Percentiles rank a stretch among this genome's conserved stretches.
Conservation (phyloP, 2,329 filamentous ascomycete genomes). For the Colletotrichum tanaceti region DNA sequence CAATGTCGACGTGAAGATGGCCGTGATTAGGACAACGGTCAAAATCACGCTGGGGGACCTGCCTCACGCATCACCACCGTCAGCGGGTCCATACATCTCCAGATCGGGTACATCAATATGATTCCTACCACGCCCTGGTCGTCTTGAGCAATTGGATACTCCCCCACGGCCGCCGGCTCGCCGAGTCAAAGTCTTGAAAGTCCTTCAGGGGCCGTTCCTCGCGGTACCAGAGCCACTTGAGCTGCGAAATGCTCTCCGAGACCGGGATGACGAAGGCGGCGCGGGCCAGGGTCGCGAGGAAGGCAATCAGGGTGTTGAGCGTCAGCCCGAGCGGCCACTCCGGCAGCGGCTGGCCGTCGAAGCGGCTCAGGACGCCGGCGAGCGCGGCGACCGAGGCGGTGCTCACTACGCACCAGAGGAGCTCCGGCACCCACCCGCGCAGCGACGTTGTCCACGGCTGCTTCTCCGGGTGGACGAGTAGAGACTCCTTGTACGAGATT, state of each 20-base stretch:
- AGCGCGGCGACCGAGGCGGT: conserved; percentile 16
- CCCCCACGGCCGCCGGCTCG: conserved; percentile 41
- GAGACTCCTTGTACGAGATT: neutral
- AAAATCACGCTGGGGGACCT: conserved; percentile 12
- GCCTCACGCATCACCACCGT: neutral
- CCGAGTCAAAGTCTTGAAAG: conserved; percentile 44
- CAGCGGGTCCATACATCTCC: too few relatives aligned
- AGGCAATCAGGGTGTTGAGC: conserved; percentile 46
- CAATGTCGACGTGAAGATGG: conserved; percentile 26
- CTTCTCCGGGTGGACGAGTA: neutral
- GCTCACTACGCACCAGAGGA: conserved; percentile 8
- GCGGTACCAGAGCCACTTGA: conserved; percentile 46
- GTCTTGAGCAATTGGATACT: conserved; percentile 28
- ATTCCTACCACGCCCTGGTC: conserved; percentile 22
- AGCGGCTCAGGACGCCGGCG: neutral
- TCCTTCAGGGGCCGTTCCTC: conserved; percentile 40
- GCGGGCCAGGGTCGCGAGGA: conserved; percentile 45
- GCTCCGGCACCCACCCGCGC: conserved; percentile 7
- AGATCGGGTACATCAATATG: neutral
- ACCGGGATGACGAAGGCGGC: conserved; percentile 44
- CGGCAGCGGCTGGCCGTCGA: conserved; percentile 4
- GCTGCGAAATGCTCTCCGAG: conserved; percentile 44
- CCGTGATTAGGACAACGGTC: conserved; percentile 1
- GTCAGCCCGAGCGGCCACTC: conserved; percentile 44
- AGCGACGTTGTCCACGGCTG: conserved; percentile 2